Percentiles rank a stretch among this genome's conserved stretches.
These are phyloP conservation scores for Atkinsonella hypoxylon DNA, from an alignment of 2,329 filamentous ascomycete genomes.

Conservation along the genomic window DNA sequence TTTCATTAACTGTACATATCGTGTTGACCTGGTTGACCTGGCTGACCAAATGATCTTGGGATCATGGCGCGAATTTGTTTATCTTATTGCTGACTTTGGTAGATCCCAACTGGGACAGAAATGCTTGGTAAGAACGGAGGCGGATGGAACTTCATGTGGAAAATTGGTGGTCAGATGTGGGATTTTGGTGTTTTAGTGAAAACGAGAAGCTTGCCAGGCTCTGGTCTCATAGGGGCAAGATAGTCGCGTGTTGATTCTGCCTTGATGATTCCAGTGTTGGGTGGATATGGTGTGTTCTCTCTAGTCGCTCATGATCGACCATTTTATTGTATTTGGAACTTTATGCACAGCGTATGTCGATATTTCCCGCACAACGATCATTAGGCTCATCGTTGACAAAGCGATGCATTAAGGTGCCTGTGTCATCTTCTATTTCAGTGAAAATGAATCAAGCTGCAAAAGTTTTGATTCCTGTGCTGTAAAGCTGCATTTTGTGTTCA, in stretches of 20 bases:
- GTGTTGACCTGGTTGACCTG: too few relatives aligned
- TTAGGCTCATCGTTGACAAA: too few relatives aligned
- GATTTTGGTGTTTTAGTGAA: not conserved
- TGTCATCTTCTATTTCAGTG: too few relatives aligned
- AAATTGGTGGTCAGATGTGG: not conserved
- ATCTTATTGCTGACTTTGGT: not conserved
- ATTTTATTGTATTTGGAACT: not conserved
- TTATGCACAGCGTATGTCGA: not conserved
- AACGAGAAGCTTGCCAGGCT: too few relatives aligned
- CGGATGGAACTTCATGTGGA: not conserved
- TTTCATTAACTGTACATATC: not conserved
- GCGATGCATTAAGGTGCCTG: too few relatives aligned
- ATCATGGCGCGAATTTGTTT: not conserved
- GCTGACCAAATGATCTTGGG: too few relatives aligned
- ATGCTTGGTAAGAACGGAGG: slow-evolving; percentile 55
- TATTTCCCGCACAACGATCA: not conserved
- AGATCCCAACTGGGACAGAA: slow-evolving; percentile 86
- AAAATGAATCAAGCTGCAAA: too few relatives aligned
- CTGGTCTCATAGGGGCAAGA: too few relatives aligned
- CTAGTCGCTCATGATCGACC: not conserved
- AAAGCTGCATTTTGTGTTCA: too few relatives aligned
- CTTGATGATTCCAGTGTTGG: not conserved
- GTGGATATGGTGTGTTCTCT: not conserved
- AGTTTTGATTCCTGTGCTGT: too few relatives aligned
- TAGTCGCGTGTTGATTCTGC: too few relatives aligned